Evolutionary conservation across 2,329 filamentous ascomycete species (phyloP), one percentile per base, ranked within the genome.

Genomic region (Ophiocordyceps unilateralis): DNA sequence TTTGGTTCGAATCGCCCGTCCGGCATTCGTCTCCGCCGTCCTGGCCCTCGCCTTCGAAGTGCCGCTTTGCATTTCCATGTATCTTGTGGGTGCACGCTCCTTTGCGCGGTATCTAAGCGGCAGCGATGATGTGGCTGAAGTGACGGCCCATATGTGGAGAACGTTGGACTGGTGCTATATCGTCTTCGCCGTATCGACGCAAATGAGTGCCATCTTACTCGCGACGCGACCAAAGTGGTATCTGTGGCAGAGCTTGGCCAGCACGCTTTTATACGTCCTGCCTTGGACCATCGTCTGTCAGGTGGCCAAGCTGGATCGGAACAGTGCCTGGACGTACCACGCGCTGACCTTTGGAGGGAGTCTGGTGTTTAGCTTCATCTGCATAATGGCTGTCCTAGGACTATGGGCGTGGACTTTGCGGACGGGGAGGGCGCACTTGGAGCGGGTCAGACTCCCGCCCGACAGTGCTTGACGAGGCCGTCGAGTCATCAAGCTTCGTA

Each of bases 261-360:
- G 78, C 7, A 85, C 84, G 50, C 40, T 85, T 0, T 55, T 79
- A 0, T 84, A 78, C 53, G 78, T 84, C 0, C 58, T 86, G 3
- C 80, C 79, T 0, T 85, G 80, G 78, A 78, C 80, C 0, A 72
- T 85, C 36, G 76, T 70, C 0, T 76, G 71, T 46, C 71, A 68
- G 41, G 63, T 60, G 5, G 59, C 58, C n/a, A 43, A 58, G 2
- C 58, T 80, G 39, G 65, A 68, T 7, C 54, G 63, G 3, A 57
- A 58, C 0, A 70, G 76, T 50, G 78, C 80, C 0, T 84, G 78
- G 80, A 76, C 66, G 0, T 83, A 78, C 53, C 74, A 83, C 50
- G 66, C 70, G 0, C 55, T 81, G 22, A 72, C 83, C 0, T 83
- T 84, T 59, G 78, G 78, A 0, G 79, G 79, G 0, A 78, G 74